Evolutionary conservation across 257 asterid species (phyloP), one percentile per base, ranked within the genome.

Genomic region (Nicotiana otophora): DNA sequence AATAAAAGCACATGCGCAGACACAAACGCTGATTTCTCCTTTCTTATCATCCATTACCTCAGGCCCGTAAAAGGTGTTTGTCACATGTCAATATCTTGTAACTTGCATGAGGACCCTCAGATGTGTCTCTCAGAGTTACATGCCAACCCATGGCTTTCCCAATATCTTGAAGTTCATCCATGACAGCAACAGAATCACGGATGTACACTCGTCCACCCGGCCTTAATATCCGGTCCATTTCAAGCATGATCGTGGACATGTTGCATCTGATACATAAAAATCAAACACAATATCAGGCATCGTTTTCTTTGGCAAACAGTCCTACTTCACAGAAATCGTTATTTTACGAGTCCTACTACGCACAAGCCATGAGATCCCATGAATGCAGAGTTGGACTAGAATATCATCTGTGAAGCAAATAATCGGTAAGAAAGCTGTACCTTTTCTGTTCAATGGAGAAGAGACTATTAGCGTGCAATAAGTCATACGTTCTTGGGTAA

Each of bases 101-200:
- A 87, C 92, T 95, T 53, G 98, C 92, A 75, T 92, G 97, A 83
- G 97, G 99, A 31, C 98, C 99, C 80, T 95, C 97, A 0, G 95
- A 84, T n/a, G 99, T 92, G 84, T 91, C 97, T 84, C 97, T 90
- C 85, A 92, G 15, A 5, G 89, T 31, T 36, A 89, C 93, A 61
- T 84, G 95, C 98, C 99, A 95, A 48, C 97, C 94, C 83, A 95
- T 26, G 26, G 96, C 98, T 36, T 84, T 92, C 28, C 93, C 98
- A 20, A 85, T 86, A 82, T 87, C 94, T 85, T 88, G 87, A 86
- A 95, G 95, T 82, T 94, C 99, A 69, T 89, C 95, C 92, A 94
- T 90, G 28, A 92, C 84, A 19, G 86, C 57, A 28, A 94, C 85
- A 33, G 97, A 78, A 81, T 94, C 98, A 31, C 94, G 94, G 39